Conservation (phyloP, 1,284 basidiomycete genomes). For the Rhizoctonia solani region DNA sequence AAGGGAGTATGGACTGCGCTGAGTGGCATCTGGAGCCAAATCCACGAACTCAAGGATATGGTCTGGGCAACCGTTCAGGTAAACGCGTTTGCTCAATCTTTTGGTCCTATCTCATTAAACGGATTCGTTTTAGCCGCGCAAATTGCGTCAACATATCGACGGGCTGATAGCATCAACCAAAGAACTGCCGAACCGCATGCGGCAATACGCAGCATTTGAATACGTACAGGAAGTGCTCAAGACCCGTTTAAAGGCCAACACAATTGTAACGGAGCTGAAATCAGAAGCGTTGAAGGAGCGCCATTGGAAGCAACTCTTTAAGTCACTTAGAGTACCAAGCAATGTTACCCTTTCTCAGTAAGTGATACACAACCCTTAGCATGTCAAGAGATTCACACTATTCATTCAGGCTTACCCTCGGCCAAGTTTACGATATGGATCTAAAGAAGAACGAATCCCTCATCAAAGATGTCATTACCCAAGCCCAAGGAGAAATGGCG, state of each 20-base stretch:
- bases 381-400: constrained; percentile 7
- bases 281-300: constrained; percentile 97
- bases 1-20: constrained; percentile 99
- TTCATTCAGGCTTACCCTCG: constrained; percentile 85
- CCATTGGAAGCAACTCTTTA: constrained; percentile 98
- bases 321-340: constrained; percentile 72
- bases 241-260: constrained; percentile 86
- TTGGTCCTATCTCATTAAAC: not conserved
- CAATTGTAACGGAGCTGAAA: constrained; percentile 89
- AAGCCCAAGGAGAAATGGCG: constrained; percentile 99
- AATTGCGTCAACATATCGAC: constrained; percentile 93
- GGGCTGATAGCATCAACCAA: constrained; percentile 86
- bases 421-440: constrained; percentile 96
- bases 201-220: constrained; percentile 98
- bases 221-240: constrained; percentile 93
- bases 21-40: constrained; percentile 95
- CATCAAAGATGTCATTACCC: constrained; percentile 94
- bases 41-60: constrained; percentile 85
- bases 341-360: constrained; percentile 71
- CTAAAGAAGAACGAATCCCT: constrained; percentile 87
- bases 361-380: constrained; percentile 44
- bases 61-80: constrained; percentile 85
- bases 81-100: constrained; percentile 7
- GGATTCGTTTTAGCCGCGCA: constrained; percentile 66
- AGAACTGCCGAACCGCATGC: constrained; percentile 98